A percentile compares a stretch with the other conserved stretches of the same genome.
Conservation (phyloP, 495 filamentous ascomycete species). For the Xylaria acuta region DNA sequence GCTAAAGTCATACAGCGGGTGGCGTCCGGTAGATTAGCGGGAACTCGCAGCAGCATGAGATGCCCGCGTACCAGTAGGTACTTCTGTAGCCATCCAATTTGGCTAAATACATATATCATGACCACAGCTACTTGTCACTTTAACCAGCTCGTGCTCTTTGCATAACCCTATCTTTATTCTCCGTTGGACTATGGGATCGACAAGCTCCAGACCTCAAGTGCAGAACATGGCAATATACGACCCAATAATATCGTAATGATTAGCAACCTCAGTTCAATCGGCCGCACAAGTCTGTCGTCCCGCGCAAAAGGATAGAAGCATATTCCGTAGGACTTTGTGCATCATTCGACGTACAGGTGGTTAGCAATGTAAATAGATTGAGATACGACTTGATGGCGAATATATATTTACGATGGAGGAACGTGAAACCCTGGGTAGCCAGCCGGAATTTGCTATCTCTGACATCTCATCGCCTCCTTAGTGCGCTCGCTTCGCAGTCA, state of each 20-base stretch:
- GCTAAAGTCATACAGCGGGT: constrained; percentile 21
- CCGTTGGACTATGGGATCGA: not conserved
- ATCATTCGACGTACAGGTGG: not conserved
- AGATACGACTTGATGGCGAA: not conserved
- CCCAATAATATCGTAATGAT: constrained; percentile 20
- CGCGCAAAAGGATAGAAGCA: not conserved
- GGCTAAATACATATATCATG: constrained; percentile 19
- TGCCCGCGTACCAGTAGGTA: constrained; percentile 12
- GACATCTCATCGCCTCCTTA: not conserved
- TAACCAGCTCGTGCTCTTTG: not conserved
- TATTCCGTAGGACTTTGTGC: not conserved
- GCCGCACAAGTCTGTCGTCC: not conserved
- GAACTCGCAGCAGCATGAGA: not conserved
- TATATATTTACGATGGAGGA: constrained; percentile 5
- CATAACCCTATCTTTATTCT: not conserved
- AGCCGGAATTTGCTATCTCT: not conserved
- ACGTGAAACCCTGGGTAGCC: not conserved
- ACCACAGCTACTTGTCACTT: constrained; percentile 3
- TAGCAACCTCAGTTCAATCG: constrained; percentile 16
- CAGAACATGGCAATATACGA: constrained; percentile 12
- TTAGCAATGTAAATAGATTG: not conserved
- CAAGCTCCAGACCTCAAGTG: not conserved
- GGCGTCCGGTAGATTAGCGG: constrained; percentile 18
- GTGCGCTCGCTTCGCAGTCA: not conserved
- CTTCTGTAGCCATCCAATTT: constrained; percentile 18